These are phyloP conservation scores for Mariannaea sp. DNA, from an alignment of 2,329 filamentous ascomycete species.

Conservation along the genomic window DNA sequence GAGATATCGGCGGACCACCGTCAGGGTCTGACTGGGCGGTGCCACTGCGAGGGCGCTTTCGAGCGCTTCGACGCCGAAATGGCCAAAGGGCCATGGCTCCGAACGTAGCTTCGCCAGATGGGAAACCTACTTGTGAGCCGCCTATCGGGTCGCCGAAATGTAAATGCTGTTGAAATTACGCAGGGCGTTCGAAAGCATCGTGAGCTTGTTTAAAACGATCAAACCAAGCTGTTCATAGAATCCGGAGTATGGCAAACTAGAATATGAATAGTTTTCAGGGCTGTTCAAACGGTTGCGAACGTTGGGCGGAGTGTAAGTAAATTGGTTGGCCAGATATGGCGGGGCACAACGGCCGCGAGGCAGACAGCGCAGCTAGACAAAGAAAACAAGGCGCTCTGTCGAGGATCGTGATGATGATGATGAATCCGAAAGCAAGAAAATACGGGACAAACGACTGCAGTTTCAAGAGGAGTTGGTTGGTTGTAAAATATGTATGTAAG, in stretches of 20 bases:
- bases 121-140: slow-evolving; percentile 30
- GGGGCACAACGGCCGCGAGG: slow-evolving; percentile 24
- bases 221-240: slow-evolving; percentile 35
- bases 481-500: slow-evolving; percentile 25
- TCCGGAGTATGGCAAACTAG: slow-evolving; percentile 25
- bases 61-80: slow-evolving; percentile 75
- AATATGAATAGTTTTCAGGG: slow-evolving; percentile 33
- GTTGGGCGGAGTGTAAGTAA: slow-evolving; percentile 24
- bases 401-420: slow-evolving; percentile 17
- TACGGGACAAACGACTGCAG: slow-evolving; percentile 11
- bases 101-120: slow-evolving; percentile 27
- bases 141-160: slow-evolving; percentile 32
- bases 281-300: slow-evolving; percentile 23
- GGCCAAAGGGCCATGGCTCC: slow-evolving; percentile 78
- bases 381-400: slow-evolving; percentile 22
- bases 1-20: slow-evolving; percentile 44
- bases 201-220: slow-evolving; percentile 34
- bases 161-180: slow-evolving; percentile 32
- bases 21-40: slow-evolving; percentile 61
- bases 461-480: slow-evolving; percentile 29
- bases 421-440: slow-evolving; percentile 16
- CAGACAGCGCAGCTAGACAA: slow-evolving; percentile 17
- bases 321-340: slow-evolving; percentile 14
- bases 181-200: slow-evolving; percentile 39
- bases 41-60: slow-evolving; percentile 59